Evolutionary conservation across 345 rosid species (phyloP).

Genomic region (Populus deltoides): DNA sequence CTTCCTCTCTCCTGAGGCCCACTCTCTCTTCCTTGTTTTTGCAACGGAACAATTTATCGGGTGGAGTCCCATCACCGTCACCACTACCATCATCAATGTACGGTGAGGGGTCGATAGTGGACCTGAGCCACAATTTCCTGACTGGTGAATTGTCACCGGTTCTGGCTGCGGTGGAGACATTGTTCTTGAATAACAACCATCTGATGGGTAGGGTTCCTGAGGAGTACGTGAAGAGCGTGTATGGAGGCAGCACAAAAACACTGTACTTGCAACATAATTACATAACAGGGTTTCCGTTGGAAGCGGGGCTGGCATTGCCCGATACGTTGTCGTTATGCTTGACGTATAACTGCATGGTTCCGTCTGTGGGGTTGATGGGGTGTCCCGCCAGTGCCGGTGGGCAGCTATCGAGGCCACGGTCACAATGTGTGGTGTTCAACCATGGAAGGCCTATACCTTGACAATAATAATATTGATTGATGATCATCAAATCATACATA

Average conservation of each 20-base stretch:
- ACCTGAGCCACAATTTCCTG: conserved; percentile 70
- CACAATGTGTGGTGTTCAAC: conserved; percentile 54
- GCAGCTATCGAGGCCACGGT: conserved; percentile 51
- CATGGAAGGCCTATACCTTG: conserved; percentile 31
- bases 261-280: conserved; percentile 78
- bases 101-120: conserved; percentile 59
- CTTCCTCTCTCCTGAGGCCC: conserved; percentile 48
- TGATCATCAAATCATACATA: background rate
- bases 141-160: conserved; percentile 48
- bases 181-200: conserved; percentile 72
- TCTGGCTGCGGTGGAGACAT: conserved; percentile 57
- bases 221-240: conserved; percentile 50
- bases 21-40: conserved; percentile 52
- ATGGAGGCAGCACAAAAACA: conserved; percentile 47
- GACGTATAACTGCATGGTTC: conserved; percentile 77
- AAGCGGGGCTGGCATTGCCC: conserved; percentile 41
- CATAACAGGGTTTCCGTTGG: conserved; percentile 52
- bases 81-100: conserved; percentile 15
- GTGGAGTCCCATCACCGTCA: conserved; percentile 35
- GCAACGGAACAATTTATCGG: conserved; percentile 87
- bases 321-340: conserved; percentile 62
- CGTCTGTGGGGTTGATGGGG: conserved; percentile 44
- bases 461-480: background rate
- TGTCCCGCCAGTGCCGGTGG: conserved; percentile 63
- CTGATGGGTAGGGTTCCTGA: conserved; percentile 57